Conservation (phyloP, 1,284 basidiomycete species). For the Cryptococcus depauperatus region DNA sequence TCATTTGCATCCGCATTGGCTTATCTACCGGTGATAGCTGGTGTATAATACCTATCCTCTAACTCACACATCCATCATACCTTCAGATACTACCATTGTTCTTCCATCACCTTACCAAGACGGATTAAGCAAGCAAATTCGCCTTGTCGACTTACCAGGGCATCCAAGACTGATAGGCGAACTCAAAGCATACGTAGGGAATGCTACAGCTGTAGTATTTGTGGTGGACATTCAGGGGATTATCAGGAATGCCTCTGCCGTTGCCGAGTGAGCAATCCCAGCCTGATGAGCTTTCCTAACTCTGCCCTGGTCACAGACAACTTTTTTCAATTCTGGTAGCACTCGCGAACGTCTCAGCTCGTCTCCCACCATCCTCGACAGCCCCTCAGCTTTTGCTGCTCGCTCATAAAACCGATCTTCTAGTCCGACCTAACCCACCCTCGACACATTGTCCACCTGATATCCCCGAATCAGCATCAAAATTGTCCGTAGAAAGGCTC, state of each 20-base stretch:
- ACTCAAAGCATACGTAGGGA: conserved; percentile 23
- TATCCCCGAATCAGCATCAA: conserved; percentile 17
- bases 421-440: conserved; percentile 21
- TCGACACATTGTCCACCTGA: conserved; percentile 20
- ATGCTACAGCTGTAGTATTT: conserved; percentile 35
- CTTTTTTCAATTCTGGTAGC: conserved; percentile 36
- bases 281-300: not conserved
- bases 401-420: conserved; percentile 41
- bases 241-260: conserved; percentile 32
- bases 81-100: conserved; percentile 26
- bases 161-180: conserved; percentile 42
- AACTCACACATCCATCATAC: conserved; percentile 37
- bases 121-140: conserved; percentile 17
- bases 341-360: conserved; percentile 24
- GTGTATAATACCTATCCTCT: conserved; percentile 27
- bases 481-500: conserved; percentile 30
- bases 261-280: conserved; percentile 37
- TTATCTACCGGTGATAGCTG: too few species aligned
- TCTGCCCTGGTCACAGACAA: conserved; percentile 21
- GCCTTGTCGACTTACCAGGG: conserved; percentile 41
- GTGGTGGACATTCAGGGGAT: conserved; percentile 39
- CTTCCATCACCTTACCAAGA: conserved; percentile 18
- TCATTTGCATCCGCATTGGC: too few species aligned
- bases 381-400: conserved; percentile 36
- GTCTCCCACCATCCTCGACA: conserved; percentile 14